Conservation (phyloP, 1,284 basidiomycete genomes). For the Boletus sp. region DNA sequence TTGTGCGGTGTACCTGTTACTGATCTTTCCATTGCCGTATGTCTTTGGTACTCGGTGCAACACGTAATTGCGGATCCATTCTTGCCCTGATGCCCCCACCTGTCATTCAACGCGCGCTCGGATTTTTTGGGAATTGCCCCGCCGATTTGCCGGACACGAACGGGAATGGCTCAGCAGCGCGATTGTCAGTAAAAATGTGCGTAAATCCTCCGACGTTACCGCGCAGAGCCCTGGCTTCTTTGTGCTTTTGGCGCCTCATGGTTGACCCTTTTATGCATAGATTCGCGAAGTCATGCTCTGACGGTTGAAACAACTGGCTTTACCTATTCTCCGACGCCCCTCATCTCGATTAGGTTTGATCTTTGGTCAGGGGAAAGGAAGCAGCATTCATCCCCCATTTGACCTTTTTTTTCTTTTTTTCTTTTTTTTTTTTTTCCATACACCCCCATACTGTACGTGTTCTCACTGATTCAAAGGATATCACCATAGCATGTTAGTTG, state of each 20-base stretch:
- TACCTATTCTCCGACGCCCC: neutral
- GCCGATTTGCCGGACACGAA: neutral
- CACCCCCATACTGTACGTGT: no score
- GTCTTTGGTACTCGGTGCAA: constrained; percentile 21
- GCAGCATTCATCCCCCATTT: neutral
- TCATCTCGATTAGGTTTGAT: neutral
- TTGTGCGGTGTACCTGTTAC: constrained; percentile 14
- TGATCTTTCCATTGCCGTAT: constrained; percentile 23
- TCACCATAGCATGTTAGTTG: no score
- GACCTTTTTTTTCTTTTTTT: no score
- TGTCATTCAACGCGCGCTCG: constrained; percentile 1
- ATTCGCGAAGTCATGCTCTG: constrained; percentile 55
- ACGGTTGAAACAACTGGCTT: constrained; percentile 8
- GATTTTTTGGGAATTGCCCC: constrained; percentile 11
- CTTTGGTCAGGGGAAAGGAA: neutral
- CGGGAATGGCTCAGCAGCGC: constrained; percentile 37
- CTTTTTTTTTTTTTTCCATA: neutral
- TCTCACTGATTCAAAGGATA: no score
- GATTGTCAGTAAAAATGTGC: constrained; percentile 66
- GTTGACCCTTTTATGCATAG: constrained; percentile 26
- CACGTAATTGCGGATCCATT: constrained; percentile 27
- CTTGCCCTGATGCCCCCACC: constrained; percentile 16
- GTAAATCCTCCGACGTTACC: constrained; percentile 31
- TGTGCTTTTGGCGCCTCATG: neutral
- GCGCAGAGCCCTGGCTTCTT: constrained; percentile 1